Evolutionary conservation across 805 yeast genomes (phyloP).

Genomic region (Danielozyma ontarioensis): DNA sequence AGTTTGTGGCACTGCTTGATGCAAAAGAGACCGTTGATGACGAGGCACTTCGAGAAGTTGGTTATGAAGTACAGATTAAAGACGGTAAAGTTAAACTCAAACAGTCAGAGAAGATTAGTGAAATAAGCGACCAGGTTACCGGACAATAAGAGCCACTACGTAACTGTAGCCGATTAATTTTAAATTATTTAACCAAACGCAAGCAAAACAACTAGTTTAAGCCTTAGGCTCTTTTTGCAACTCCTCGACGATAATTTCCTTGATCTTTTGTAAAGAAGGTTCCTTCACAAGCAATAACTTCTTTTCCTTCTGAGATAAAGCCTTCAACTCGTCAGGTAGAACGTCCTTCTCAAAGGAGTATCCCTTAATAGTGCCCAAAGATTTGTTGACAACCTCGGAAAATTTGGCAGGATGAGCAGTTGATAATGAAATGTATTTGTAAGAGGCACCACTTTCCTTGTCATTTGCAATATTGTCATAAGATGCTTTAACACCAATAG

Average conservation of each 20-base stretch:
- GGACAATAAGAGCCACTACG: too few relatives aligned
- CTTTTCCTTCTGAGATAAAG: conserved; percentile 64
- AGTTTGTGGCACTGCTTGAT: conserved; percentile 70
- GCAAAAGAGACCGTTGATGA: conserved; percentile 63
- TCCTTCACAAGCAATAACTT: conserved; percentile 67
- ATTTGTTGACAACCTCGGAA: conserved; percentile 88
- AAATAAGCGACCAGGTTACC: not conserved
- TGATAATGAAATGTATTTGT: conserved; percentile 69
- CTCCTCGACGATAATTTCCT: conserved; percentile 70
- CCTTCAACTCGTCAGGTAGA: conserved; percentile 80
- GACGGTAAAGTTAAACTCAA: conserved; percentile 67
- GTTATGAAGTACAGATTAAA: conserved; percentile 67
- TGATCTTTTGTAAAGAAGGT: conserved; percentile 70
- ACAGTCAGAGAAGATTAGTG: conserved; percentile 10
- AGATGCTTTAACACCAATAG: conserved; percentile 87
- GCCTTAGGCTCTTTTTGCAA: conserved; percentile 27
- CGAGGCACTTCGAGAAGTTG: conserved; percentile 57
- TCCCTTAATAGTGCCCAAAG: conserved; percentile 58
- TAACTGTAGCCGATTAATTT: not conserved
- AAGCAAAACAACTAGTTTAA: not conserved
- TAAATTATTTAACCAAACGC: not conserved
- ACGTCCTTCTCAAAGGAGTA: conserved; percentile 88
- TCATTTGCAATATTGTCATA: conserved; percentile 53
- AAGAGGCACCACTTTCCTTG: conserved; percentile 31
- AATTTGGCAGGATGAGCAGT: conserved; percentile 99